Evolutionary conservation across 2,329 filamentous ascomycete species (phyloP), one percentile per base, ranked within the genome.

Genomic region (Beauveria australis): DNA sequence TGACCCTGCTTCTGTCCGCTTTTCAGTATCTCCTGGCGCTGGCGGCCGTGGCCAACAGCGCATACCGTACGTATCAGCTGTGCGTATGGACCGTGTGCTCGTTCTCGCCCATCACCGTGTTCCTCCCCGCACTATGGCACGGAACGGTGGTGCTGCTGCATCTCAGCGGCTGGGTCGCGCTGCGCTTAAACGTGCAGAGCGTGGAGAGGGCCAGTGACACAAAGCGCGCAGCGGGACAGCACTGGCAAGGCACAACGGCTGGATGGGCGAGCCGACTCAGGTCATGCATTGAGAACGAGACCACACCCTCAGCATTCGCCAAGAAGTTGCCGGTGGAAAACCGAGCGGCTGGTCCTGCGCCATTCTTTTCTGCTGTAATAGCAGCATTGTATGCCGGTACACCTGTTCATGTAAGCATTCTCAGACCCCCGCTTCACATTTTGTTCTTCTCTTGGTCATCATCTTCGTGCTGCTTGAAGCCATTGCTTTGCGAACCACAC

Each of bases 31-130:
- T 37, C n/a, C 4, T 46, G 26, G 48, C 57, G 19, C 40, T 59
- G 1, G 57, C 37, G 12, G 57, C 57, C 7, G 48, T 46, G 3
- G 57, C 40, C 24, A 59, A 59, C 40, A 59, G 48, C n/a, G 57
- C 48, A 5, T 59, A 59, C 18, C 57, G 47, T 41, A 59, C 57
- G 12, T 59, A 59, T 33, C 57, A 59, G 48, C 19, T 53, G 26
- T 59, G 57, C 19, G n/a, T 59, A 3, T 59, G 48, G 57, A 59
- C 57, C 0, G 57, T 59, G 12, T 59, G 57, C 26, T 24, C 57
- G 2, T 52, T 59, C n/a, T 44, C 48, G n/a, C 48, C 57, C 7
- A 59, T 40, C 10, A 33, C 24, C 3, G 56, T 46, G 16, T 59
- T 46, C 19, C 48, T 59, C 0, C 57, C 48, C 18, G 57, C 48